Evolutionary conservation across 2,329 filamentous ascomycete species (phyloP), one percentile per base, ranked within the genome.

Genomic region (Meredithiella fracta): DNA sequence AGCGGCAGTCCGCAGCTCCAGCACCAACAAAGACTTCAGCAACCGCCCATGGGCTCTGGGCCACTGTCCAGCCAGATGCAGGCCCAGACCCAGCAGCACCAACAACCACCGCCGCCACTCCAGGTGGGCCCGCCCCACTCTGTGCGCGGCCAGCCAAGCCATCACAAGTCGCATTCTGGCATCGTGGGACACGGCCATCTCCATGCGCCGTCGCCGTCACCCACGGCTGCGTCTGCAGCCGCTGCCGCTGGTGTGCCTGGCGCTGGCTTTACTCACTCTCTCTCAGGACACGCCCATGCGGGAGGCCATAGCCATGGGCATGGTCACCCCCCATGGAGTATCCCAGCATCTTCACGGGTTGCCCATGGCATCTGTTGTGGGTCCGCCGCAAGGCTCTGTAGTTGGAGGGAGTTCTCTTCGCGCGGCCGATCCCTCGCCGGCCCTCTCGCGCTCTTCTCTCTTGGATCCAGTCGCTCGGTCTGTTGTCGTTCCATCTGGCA

Each of bases 101-200:
- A 49, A 3, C 42, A 42, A 34, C 20, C 25, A 11, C 23, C 14
- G 6, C 51, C 38, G 20, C 17, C 31, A 26, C 51, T 14, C n/a
- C 51, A 53, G 17, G 8, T 22, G 23, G 38, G 15, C 26, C 53
- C 29, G 31, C 14, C 25, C 53, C 40, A 54, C 56, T n/a, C 34
- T 50, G 49, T 47, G 38, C 38, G 25, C 51, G 23, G 25, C 20
- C 50, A 38, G 31, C 17, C 31, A 31, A 31, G 50, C 29, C 50
- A 52, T 29, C 50, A 52, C n/a, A 52, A 40, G 50, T 52, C 50
- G 17, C 50, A 49, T 22, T 49, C 44, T 14, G 20, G 23, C 5
- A 23, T 49, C 8, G 44, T 49, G 17, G 5, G 17, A 14, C 44
- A 49, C 44, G 40, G 40, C 40, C 15, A n/a, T 44, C 15, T 20